Base-by-base conservation (phyloP, 1,284 basidiomycete species). In the Kwoniella shivajii region DNA sequence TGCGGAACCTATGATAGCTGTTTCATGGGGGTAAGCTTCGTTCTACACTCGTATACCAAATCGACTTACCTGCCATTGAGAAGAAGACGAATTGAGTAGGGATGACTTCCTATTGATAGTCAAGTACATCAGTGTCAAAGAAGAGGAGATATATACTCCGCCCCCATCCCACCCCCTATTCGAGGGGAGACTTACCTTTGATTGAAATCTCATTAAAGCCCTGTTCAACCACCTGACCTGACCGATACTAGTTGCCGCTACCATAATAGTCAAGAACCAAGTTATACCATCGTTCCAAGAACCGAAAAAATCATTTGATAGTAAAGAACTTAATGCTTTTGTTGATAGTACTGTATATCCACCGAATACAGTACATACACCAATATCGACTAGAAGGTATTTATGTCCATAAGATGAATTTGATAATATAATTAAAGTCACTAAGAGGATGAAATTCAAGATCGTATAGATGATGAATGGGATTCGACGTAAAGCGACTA, bases 321-420 rank as follows among this genome's bases (percentile, higher is more conserved):
- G 78, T 30, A 99, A 80, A 1, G 89, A 90, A 13, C 92, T 94
- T 36, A 96, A 78, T 1, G 90, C 94, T 72, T 99, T 98, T 1
- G 95, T 98, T 0, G 91, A 86, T 3, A 99, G 81, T 0, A 97
- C 94, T 1, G 94, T 97, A 74, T 94, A 97, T 4, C 92, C 94
- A 26, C 92, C 92, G 88, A 76, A 78, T 4, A 78, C 62, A 9
- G 75, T 72, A 36, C 74, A 76, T 4, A 71, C 66, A 30, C 91
- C 91, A 14, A 98, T 83, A 73, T 99, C 94, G 52, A 97, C 83
- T 59, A 88, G 85, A 1, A 96, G 89, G 75, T 83, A 87, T 20
- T 81, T 80, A 63, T 82, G 83, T 0, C 90, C 93, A 4, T 82
- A 73, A 1, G 85, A 81, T 0, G 88, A 89, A 2, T 88, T 78